A percentile compares a stretch with the other conserved stretches of the same genome.
These are phyloP conservation scores for Boeremia lycopersici DNA, from an alignment of 2,329 filamentous ascomycete genomes.

Conservation along the genomic window DNA sequence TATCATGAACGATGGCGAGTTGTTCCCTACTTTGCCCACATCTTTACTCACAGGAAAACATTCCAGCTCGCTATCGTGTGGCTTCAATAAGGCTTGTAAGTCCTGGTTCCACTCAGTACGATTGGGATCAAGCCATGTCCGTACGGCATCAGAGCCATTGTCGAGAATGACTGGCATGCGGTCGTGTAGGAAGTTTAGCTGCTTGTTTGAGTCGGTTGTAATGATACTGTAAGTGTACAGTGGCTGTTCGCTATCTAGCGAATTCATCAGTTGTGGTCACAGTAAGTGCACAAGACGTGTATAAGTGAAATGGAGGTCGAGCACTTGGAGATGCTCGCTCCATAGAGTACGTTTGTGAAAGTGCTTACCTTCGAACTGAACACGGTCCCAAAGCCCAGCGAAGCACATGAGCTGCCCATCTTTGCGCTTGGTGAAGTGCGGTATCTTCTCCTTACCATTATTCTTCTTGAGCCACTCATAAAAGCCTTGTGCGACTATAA, in stretches of 20 bases:
- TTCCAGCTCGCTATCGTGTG: slow-evolving; percentile 78
- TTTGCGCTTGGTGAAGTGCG: slow-evolving; percentile 80
- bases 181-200: slow-evolving; percentile 86
- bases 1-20: slow-evolving; percentile 81
- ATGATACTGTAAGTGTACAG: slow-evolving; percentile 92
- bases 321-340: slow-evolving; percentile 25
- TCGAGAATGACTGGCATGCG: slow-evolving; percentile 95
- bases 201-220: slow-evolving; percentile 83
- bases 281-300: slow-evolving; percentile 20
- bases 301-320: slow-evolving; percentile 25
- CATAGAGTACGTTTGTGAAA: slow-evolving; percentile 12
- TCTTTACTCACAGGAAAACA: slow-evolving; percentile 86
- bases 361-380: slow-evolving; percentile 72
- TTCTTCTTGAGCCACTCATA: slow-evolving; percentile 93
- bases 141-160: slow-evolving; percentile 71
- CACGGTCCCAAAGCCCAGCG: slow-evolving; percentile 90
- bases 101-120: slow-evolving; percentile 76
- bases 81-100: slow-evolving; percentile 78
- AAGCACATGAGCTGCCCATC: slow-evolving; percentile 87
- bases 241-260: slow-evolving; percentile 66
- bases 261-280: slow-evolving; percentile 30
- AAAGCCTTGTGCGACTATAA: slow-evolving; percentile 89
- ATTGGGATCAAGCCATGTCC: slow-evolving; percentile 77
- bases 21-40: slow-evolving; percentile 92
- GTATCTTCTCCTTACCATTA: slow-evolving; percentile 77